Base-by-base conservation (phyloP, 176 grass and related monocot genomes). In the Stipa capillata region DNA sequence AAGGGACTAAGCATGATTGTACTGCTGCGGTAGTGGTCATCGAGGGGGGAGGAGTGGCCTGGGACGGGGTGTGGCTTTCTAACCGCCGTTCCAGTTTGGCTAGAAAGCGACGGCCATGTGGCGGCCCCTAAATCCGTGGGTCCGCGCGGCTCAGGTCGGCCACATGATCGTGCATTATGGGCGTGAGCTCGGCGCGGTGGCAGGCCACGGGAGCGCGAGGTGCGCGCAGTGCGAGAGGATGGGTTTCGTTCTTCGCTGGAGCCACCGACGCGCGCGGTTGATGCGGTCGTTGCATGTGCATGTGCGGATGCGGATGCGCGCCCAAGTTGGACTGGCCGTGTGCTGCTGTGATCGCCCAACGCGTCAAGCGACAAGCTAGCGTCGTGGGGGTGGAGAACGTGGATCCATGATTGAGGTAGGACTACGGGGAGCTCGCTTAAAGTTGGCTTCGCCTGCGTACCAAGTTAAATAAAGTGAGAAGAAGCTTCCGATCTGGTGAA, bases 201-300 rank as follows among this genome's bases (percentile, higher is more conserved):
- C 12, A 14, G 51, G n/a, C 24, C 44, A 20, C 44, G 23, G 49
- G 9, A 27, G 56, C 13, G 27, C 8, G 51, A 53, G 2, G 51
- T 21, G 8, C 2, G 60, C 32, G 14, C 61, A 64, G 27, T 73
- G 49, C 45, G n/a, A n/a, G n/a, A n/a, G n/a, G n/a, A n/a, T n/a
- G n/a, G n/a, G n/a, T n/a, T n/a, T n/a, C n/a, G n/a, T n/a, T n/a
- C 16, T 12, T 29, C 33, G 51, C 27, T 76, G 55, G 50, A 60
- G 80, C 86, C 86, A 88, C 67, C 86, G 86, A 79, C 86, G 85
- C 79, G 63, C n/a, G n/a, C n/a, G n/a, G 60, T 13, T 49, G 67
- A 7, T 43, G 85, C 58, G 36, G 80, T 39, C 40, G 69, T 24
- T 66, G 59, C 80, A 25, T 47, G 32, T 52, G 81, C 69, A 40